These are phyloP conservation scores for Eutypella sp. DNA, from an alignment of 2,329 filamentous ascomycete species.

Conservation along the genomic window DNA sequence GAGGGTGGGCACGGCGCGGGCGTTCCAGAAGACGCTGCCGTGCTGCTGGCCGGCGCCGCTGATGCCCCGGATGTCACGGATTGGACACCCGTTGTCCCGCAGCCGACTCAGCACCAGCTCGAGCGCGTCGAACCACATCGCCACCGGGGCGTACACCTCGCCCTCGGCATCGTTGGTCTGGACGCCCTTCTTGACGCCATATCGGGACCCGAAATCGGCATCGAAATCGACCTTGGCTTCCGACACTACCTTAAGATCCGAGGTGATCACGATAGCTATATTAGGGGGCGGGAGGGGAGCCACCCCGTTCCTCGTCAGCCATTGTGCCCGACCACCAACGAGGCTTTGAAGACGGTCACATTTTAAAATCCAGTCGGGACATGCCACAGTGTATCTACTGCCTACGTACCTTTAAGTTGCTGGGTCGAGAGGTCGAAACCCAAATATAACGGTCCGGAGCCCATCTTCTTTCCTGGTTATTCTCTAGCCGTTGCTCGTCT, in stretches of 20 bases:
- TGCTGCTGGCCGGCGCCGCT: constrained; percentile 96
- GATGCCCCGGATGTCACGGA: constrained; percentile 71
- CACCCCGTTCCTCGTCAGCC: not conserved
- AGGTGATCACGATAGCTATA: constrained; percentile 75
- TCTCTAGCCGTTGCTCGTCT: not conserved
- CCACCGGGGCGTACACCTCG: constrained; percentile 89
- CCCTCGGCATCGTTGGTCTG: constrained; percentile 73
- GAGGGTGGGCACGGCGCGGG: constrained; percentile 62
- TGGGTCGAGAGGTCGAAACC: constrained; percentile 97
- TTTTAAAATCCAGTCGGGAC: too few species aligned
- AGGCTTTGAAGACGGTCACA: too few species aligned
- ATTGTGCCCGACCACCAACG: too few species aligned
- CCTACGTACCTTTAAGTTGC: constrained; percentile 74
- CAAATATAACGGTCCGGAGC: constrained; percentile 64
- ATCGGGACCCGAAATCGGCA: constrained; percentile 66
- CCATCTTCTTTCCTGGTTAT: constrained; percentile 22
- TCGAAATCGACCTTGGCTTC: constrained; percentile 96
- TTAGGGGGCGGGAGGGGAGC: constrained; percentile 6
- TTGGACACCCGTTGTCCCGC: constrained; percentile 63
- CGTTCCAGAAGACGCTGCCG: constrained; percentile 91
- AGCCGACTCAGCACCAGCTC: constrained; percentile 78
- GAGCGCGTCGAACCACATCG: constrained; percentile 89
- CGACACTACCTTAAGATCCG: constrained; percentile 72
- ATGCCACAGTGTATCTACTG: not conserved
- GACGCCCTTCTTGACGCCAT: constrained; percentile 85